Conservation (phyloP, 257 asterid species). For the Nicotiana noctiflora region DNA sequence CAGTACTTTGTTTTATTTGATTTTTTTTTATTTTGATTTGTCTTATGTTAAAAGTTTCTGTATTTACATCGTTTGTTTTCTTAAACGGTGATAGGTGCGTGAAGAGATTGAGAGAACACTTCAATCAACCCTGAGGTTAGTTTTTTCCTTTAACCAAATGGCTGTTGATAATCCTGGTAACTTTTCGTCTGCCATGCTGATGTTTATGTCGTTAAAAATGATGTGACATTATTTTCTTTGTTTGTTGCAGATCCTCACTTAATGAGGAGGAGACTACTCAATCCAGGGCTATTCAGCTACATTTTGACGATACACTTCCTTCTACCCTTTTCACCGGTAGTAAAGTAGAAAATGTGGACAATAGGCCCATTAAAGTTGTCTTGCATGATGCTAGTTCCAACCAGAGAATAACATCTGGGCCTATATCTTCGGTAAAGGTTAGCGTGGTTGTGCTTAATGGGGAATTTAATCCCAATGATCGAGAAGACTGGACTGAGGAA, state of each 20-base stretch:
- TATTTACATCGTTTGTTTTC: not conserved
- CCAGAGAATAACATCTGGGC: slow-evolving; percentile 39
- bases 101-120: slow-evolving; percentile 50
- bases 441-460: slow-evolving; percentile 62
- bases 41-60: not conserved
- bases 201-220: not conserved
- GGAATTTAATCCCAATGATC: slow-evolving; percentile 54
- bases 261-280: slow-evolving; percentile 26
- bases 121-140: slow-evolving; percentile 38
- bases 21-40: not conserved
- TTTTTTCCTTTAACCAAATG: not conserved
- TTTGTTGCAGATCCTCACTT: slow-evolving; percentile 30
- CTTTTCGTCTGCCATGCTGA: not conserved
- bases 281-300: slow-evolving; percentile 45
- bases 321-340: slow-evolving; percentile 53
- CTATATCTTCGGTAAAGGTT: slow-evolving; percentile 47
- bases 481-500: slow-evolving; percentile 53
- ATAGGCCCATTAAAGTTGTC: slow-evolving; percentile 27
- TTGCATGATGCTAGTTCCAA: slow-evolving; percentile 39
- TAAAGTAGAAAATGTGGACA: slow-evolving; percentile 32
- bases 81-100: slow-evolving; percentile 39
- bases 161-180: not conserved
- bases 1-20: not conserved
- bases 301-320: slow-evolving; percentile 37
- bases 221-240: slow-evolving; percentile 5